Percentiles rank a stretch among this genome's conserved stretches.
phyloP scores from a whole-genome alignment of 2,329 filamentous ascomycete species.

The Beauveria sp. region DNA sequence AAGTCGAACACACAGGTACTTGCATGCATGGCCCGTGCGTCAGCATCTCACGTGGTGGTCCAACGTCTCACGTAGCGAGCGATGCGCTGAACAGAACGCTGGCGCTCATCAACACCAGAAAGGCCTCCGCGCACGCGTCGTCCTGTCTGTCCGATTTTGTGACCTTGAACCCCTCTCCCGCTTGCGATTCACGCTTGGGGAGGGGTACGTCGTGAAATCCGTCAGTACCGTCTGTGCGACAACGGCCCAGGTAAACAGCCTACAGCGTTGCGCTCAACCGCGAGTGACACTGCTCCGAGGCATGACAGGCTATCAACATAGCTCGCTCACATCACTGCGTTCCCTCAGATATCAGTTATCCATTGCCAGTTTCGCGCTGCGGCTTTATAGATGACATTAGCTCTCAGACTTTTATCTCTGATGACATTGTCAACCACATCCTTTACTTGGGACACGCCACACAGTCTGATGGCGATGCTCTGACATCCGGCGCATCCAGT shows the following conservation, averaged over 20 bases:
- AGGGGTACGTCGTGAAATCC: slow-evolving; percentile 15
- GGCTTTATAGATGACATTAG: background rate
- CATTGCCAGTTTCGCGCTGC: background rate
- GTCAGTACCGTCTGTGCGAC: background rate
- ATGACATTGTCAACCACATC: background rate
- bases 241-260: background rate
- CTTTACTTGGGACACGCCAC: background rate
- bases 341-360: background rate
- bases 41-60: slow-evolving; percentile 10
- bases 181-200: slow-evolving; percentile 18
- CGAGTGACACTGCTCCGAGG: background rate
- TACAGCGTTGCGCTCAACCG: background rate
- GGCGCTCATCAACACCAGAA: slow-evolving; percentile 5
- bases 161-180: slow-evolving; percentile 6
- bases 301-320: background rate
- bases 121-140: slow-evolving; percentile 3
- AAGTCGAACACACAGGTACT: background rate
- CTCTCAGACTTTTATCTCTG: background rate
- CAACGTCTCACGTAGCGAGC: slow-evolving; percentile 1
- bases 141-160: background rate
- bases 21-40: slow-evolving; percentile 8
- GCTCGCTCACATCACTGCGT: background rate
- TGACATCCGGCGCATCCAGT: background rate
- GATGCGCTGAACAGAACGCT: background rate
- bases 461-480: background rate